Conservation (phyloP, 768 basidiomycete genomes). For the Auriculariales sp. region DNA sequence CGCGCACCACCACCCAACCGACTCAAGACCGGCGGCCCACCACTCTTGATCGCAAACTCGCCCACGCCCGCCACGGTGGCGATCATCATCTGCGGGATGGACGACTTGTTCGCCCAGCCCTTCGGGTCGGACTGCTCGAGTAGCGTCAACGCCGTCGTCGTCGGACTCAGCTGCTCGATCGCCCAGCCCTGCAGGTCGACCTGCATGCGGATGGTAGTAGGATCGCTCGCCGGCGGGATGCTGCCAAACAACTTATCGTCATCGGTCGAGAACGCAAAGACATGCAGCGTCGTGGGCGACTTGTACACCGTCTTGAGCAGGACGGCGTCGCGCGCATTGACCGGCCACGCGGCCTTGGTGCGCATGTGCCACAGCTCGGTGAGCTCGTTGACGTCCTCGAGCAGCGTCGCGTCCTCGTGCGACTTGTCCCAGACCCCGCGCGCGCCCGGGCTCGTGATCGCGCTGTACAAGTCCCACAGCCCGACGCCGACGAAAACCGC, state of each 20-base stretch:
- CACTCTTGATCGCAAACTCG: slow-evolving; percentile 89
- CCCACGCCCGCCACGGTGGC: slow-evolving; percentile 79
- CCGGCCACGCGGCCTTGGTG: slow-evolving; percentile 86
- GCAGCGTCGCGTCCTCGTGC: slow-evolving; percentile 68
- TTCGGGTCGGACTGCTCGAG: slow-evolving; percentile 96
- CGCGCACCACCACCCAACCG: slow-evolving; percentile 62
- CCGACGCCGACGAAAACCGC: slow-evolving; percentile 94
- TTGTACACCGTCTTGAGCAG: slow-evolving; percentile 94
- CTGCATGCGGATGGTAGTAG: slow-evolving; percentile 79
- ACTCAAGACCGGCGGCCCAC: slow-evolving; percentile 86
- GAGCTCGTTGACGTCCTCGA: slow-evolving; percentile 83
- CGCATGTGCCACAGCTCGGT: slow-evolving; percentile 91
- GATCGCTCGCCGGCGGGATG: slow-evolving; percentile 48
- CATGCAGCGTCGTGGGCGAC: slow-evolving; percentile 85
- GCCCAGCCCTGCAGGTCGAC: slow-evolving; percentile 99
- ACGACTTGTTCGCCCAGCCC: slow-evolving; percentile 91
- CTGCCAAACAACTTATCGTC: slow-evolving; percentile 75
- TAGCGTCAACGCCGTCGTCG: slow-evolving; percentile 82
- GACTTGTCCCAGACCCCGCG: slow-evolving; percentile 78
- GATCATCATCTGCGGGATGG: slow-evolving; percentile 91
- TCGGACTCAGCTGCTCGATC: slow-evolving; percentile 88
- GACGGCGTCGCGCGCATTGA: slow-evolving; percentile 79
- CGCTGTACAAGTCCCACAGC: slow-evolving; percentile 86
- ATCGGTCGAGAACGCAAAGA: slow-evolving; percentile 90
- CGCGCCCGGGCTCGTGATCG: slow-evolving; percentile 76